Percentiles rank a stretch among this genome's conserved stretches.
Evolutionary conservation across 1,284 basidiomycete genomes (phyloP).

Genomic region (Ceratobasidium theobromae): DNA sequence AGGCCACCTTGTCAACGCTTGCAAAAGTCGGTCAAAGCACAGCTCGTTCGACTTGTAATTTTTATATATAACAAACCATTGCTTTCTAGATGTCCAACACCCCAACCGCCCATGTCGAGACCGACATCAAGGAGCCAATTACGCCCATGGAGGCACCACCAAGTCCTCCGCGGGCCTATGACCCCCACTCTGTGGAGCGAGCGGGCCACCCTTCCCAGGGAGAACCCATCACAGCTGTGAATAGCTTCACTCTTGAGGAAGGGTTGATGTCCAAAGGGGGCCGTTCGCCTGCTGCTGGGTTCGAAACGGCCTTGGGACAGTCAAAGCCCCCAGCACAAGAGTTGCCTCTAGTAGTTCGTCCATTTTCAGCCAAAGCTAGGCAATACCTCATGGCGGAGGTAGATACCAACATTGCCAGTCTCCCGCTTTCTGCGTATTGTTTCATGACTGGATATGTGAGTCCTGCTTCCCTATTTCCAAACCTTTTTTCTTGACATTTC

Average conservation of each 20-base stretch:
- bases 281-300: neutral
- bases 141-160: neutral
- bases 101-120: neutral
- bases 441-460: constrained; percentile 78
- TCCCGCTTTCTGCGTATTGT: constrained; percentile 71
- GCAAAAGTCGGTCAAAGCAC: neutral
- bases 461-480: neutral
- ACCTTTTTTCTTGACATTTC: neutral
- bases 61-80: neutral
- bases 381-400: constrained; percentile 54
- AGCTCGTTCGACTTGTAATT: neutral
- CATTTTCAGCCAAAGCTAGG: constrained; percentile 27
- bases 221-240: constrained; percentile 17
- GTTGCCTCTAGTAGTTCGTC: constrained; percentile 17
- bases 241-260: constrained; percentile 19
- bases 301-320: neutral
- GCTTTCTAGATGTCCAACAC: constrained; percentile 9
- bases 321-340: neutral
- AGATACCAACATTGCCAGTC: constrained; percentile 59
- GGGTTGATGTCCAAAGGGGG: neutral
- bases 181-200: constrained; percentile 12
- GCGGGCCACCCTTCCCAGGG: neutral
- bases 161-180: constrained; percentile 9
- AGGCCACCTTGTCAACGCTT: too few relatives aligned
- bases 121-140: neutral